Evolutionary conservation across 2,329 filamentous ascomycete species (phyloP).

Genomic region (Fonsecaea multimorphosa): DNA sequence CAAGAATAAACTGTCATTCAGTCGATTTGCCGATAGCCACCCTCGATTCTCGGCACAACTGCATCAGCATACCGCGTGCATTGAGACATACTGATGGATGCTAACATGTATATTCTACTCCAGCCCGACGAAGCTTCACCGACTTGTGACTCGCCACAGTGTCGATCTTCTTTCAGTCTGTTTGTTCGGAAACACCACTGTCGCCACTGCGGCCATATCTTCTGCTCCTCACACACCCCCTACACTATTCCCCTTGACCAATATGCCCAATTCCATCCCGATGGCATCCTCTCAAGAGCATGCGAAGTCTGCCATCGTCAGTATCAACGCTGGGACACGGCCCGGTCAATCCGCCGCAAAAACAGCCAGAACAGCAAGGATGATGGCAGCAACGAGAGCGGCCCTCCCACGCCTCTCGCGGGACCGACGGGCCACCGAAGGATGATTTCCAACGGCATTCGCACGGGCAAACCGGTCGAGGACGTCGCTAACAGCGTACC

Average conservation of each 20-base stretch:
- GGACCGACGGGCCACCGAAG: conserved; percentile 35
- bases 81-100: conserved; percentile 20
- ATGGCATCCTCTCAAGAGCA: conserved; percentile 61
- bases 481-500: conserved; percentile 62
- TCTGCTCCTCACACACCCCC: conserved; percentile 65
- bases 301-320: conserved; percentile 67
- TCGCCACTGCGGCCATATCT: conserved; percentile 69
- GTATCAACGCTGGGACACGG: conserved; percentile 63
- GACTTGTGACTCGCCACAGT: conserved; percentile 64
- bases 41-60: conserved; percentile 11
- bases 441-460: conserved; percentile 38
- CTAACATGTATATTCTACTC: conserved; percentile 27
- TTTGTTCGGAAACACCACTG: conserved; percentile 70
- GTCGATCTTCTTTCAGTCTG: conserved; percentile 64
- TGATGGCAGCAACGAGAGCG: conserved; percentile 32
- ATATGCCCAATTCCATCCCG: conserved; percentile 67
- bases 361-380: conserved; percentile 52
- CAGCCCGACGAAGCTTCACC: conserved; percentile 64
- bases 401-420: conserved; percentile 34
- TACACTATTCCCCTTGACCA: conserved; percentile 67
- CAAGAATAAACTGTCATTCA: conserved; percentile 10
- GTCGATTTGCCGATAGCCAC: not conserved
- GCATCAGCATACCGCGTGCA: conserved; percentile 1
- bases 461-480: conserved; percentile 46
- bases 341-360: conserved; percentile 56